phyloP scores from a whole-genome alignment of 495 filamentous ascomycete genomes.

The Neurospora tetraspora region DNA sequence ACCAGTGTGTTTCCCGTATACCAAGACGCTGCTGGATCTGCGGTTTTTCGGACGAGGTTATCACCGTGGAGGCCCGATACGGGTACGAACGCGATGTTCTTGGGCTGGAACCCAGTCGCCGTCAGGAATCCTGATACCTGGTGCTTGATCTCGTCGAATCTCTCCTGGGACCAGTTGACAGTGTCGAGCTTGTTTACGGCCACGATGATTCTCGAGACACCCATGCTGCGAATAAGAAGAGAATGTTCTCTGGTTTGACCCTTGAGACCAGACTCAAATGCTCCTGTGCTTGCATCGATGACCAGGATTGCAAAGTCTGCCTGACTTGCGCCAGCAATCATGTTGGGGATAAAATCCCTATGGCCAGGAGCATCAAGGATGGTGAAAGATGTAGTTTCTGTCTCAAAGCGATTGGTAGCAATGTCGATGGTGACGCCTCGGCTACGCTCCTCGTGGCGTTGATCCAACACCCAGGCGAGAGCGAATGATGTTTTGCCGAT shows the following conservation, averaged over 20 bases:
- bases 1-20: conserved; percentile 72
- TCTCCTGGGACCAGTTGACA: conserved; percentile 64
- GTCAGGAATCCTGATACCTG: conserved; percentile 77
- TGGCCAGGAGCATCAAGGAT: conserved; percentile 95
- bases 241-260: conserved; percentile 95
- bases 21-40: conserved; percentile 55
- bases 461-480: conserved; percentile 91
- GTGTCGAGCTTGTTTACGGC: conserved; percentile 93
- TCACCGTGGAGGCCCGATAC: conserved; percentile 82
- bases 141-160: conserved; percentile 76
- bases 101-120: conserved; percentile 65
- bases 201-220: conserved; percentile 76
- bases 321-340: conserved; percentile 94
- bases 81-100: conserved; percentile 77
- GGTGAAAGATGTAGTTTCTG: conserved; percentile 73
- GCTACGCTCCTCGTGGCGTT: conserved; percentile 73
- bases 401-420: conserved; percentile 88
- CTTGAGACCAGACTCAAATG: conserved; percentile 85
- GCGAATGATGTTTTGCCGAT: conserved; percentile 94
- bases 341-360: conserved; percentile 92
- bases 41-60: conserved; percentile 59
- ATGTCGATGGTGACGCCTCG: conserved; percentile 97
- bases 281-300: conserved; percentile 77
- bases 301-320: conserved; percentile 95
- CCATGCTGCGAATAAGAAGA: conserved; percentile 82